phyloP scores from a whole-genome alignment of 2,329 filamentous ascomycete species.

The Parastagonospora avenae region DNA sequence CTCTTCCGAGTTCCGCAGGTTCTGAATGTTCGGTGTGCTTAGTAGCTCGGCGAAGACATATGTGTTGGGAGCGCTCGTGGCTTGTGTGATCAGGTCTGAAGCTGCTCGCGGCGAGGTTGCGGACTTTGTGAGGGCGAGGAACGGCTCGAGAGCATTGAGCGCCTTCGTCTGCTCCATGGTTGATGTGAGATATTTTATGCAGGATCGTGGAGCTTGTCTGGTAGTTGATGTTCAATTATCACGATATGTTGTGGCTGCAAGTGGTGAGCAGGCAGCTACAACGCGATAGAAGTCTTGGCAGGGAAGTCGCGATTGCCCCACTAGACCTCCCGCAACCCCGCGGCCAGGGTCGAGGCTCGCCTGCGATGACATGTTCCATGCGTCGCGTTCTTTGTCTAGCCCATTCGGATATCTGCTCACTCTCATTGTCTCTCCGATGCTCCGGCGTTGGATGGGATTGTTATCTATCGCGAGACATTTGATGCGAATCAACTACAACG shows the following conservation, averaged over 20 bases:
- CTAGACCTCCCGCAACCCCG: slow-evolving; percentile 8
- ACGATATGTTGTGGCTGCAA: neutral
- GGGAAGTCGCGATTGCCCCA: slow-evolving; percentile 25
- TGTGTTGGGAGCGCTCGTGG: slow-evolving; percentile 86
- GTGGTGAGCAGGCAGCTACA: slow-evolving; percentile 15
- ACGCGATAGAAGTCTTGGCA: slow-evolving; percentile 17
- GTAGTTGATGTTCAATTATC: neutral
- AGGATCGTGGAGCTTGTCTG: neutral
- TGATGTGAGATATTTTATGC: neutral
- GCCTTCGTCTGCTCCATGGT: slow-evolving; percentile 74
- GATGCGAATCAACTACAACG: no score
- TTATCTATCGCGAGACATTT: no score
- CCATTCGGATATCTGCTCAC: no score
- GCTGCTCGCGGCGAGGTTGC: slow-evolving; percentile 83
- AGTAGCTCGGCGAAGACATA: slow-evolving; percentile 96
- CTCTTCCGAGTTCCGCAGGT: slow-evolving; percentile 68
- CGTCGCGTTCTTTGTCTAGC: no score
- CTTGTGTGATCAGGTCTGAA: slow-evolving; percentile 83
- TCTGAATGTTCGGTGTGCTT: slow-evolving; percentile 76
- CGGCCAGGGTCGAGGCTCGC: neutral
- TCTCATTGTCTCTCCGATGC: no score
- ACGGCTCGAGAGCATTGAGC: slow-evolving; percentile 74
- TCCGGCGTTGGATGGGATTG: no score
- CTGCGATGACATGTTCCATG: neutral
- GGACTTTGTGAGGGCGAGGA: slow-evolving; percentile 84